A percentile compares a stretch with the other conserved stretches of the same genome.
Evolutionary conservation across 371 early-diverging fungal species (phyloP).

Genomic region (Mucor racemosus): DNA sequence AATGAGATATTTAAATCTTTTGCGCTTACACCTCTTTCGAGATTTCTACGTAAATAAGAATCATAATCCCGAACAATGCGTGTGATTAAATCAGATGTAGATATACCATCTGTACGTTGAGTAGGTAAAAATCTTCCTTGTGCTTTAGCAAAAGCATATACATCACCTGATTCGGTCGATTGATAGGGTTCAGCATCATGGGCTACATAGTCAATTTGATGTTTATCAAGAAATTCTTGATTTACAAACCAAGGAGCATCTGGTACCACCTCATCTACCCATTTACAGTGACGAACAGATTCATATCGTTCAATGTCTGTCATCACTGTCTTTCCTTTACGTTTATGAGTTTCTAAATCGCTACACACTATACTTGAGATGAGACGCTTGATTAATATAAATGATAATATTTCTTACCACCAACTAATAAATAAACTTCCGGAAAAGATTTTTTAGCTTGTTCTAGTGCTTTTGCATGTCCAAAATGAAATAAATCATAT

Average conservation of each 20-base stretch:
- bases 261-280: constrained; percentile 94
- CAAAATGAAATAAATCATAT: constrained; percentile 96
- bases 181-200: constrained; percentile 97
- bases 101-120: constrained; percentile 92
- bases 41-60: constrained; percentile 89
- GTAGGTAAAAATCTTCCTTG: constrained; percentile 92
- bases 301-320: constrained; percentile 89
- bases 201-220: constrained; percentile 96
- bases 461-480: constrained; percentile 91
- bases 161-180: constrained; percentile 84
- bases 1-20: constrained; percentile 93
- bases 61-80: constrained; percentile 97
- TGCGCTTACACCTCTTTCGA: constrained; percentile 90
- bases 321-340: constrained; percentile 95
- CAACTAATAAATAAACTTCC: constrained; percentile 87
- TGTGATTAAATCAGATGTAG: constrained; percentile 95
- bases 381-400: background rate
- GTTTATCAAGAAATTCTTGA: constrained; percentile 87
- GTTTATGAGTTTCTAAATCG: constrained; percentile 83
- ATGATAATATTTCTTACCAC: constrained; percentile 60
- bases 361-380: constrained; percentile 67
- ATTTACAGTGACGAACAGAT: constrained; percentile 92
- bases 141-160: constrained; percentile 92
- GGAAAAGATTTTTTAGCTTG: constrained; percentile 95
- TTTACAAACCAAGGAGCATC: constrained; percentile 93